Evolutionary conservation across 306 rosid genomes (phyloP), one percentile per base, ranked within the genome.

Genomic region (Prunus mira): DNA sequence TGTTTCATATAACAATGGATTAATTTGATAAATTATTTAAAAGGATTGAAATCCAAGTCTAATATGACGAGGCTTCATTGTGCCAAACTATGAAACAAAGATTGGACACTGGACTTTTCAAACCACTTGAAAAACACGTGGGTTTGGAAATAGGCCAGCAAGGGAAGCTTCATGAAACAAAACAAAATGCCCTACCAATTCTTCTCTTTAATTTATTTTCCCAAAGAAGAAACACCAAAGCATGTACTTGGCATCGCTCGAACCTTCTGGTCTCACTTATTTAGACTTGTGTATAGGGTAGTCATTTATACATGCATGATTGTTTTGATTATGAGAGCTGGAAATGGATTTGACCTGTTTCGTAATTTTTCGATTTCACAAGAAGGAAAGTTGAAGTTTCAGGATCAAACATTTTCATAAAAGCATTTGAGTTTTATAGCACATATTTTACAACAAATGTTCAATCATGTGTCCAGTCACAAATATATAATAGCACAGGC

Each of bases 381-480:
- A 19, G 9, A 51, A 17, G 56, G 20, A 51, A 51, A 51, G 55
- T 15, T 15, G 9, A 64, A 14, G 43, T 62, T 62, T 28, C 2
- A 15, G 45, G 41, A 62, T 28, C 12, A 62, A 62, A 62, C 67
- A 15, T 57, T 57, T 55, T 43, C 67, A 72, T 38, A 68, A 12
- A 62, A 32, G 49, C 78, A 72, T 19, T 68, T 11, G 43, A 61
- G 73, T 30, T 76, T 30, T 57, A 32, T 65, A 27, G 34, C 11
- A 47, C 41, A 79, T 45, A 75, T 71, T 69, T 60, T 62, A 66
- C 41, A 78, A 30, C 8, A 24, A 24, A 55, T 61, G 78, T 58
- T 71, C 62, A 32, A 56, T 13, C 22, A 52, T 58, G 55, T 24
- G 18, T 20, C 12, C 72, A 65, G 24, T 54, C 50, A 67, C 45